Conservation (phyloP, 768 basidiomycete species). For the Kwoniella heveanensis region DNA sequence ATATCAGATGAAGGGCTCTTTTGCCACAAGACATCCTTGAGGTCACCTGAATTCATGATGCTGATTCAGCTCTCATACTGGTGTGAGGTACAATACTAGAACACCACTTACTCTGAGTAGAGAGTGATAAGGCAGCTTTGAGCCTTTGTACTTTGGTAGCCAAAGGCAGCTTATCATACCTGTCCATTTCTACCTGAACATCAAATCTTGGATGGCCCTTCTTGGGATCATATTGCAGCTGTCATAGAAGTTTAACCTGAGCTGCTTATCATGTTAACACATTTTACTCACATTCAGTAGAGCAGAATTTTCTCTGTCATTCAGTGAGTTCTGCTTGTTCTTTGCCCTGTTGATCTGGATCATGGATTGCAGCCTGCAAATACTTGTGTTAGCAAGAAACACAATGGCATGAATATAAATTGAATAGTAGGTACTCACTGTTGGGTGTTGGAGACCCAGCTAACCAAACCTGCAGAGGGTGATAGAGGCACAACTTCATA, state of each 20-base stretch:
- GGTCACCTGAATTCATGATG: conserved; percentile 35
- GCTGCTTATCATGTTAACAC: not conserved
- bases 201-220: conserved; percentile 33
- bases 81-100: not conserved
- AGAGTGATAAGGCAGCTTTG: conserved; percentile 44
- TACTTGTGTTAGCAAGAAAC: not conserved
- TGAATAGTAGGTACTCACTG: conserved; percentile 30
- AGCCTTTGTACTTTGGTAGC: conserved; percentile 45
- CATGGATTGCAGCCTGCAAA: conserved; percentile 44
- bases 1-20: conserved; percentile 52
- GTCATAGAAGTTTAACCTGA: not conserved
- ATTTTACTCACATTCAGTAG: conserved; percentile 46
- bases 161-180: conserved; percentile 48
- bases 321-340: conserved; percentile 37
- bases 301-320: conserved; percentile 49
- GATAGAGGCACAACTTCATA: conserved; percentile 52
- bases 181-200: conserved; percentile 40
- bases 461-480: conserved; percentile 46
- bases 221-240: not conserved
- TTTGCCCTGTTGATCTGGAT: conserved; percentile 46
- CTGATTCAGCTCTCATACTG: too few relatives aligned
- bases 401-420: too few relatives aligned
- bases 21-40: conserved; percentile 54
- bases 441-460: conserved; percentile 54
- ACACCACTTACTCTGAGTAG: conserved; percentile 47